Base-by-base conservation (phyloP, 2,329 filamentous ascomycete species). In the Scedosporium boydii region DNA sequence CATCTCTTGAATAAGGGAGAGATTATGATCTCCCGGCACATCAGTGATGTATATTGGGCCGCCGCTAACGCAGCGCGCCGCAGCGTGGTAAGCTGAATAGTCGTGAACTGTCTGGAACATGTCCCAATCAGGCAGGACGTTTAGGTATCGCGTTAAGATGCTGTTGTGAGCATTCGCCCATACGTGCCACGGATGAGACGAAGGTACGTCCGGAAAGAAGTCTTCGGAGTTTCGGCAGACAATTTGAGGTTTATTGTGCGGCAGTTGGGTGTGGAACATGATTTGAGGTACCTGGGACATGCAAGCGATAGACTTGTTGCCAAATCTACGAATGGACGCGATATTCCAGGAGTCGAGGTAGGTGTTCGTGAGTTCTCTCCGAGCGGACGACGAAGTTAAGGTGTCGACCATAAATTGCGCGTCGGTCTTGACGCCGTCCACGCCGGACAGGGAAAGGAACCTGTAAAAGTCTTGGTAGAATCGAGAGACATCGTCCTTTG, bases 11-110 rank as follows among this genome's bases (percentile, higher is more conserved):
- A 99, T 89, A 16, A 99, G 74, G 5, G 81, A 75, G 34, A 92
- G 69, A 69, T 96, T 82, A 72, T 98, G 91, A 64, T 90, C 77
- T 0, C 91, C 93, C 0, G 93, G 93, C 0, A 86, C 83, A 73
- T 99, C 95, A 0, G 93, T 98, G 71, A 99, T 93, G 69, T 96
- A 97, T 48, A 99, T 88, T 0, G 93, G 95, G 0, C 95, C 95
- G 7, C 95, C 95, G 58, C 88, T 93, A 9, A 99, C 80, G 72
- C 91, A 96, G 57, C 95, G 84, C 1, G 92, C 93, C 1, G 95
- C 93, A 4, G 91, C 95, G 68, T 99, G 95, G 71, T 95, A 96
- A 0, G 82, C 84, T 0, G 89, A 89, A 72, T 90, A 96, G 26
- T 80, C 76, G 64, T 86, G 82, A 1, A 77, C 76, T 1, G 85